Conservation (phyloP, 768 basidiomycete genomes). For the Boletus coccyginus region DNA sequence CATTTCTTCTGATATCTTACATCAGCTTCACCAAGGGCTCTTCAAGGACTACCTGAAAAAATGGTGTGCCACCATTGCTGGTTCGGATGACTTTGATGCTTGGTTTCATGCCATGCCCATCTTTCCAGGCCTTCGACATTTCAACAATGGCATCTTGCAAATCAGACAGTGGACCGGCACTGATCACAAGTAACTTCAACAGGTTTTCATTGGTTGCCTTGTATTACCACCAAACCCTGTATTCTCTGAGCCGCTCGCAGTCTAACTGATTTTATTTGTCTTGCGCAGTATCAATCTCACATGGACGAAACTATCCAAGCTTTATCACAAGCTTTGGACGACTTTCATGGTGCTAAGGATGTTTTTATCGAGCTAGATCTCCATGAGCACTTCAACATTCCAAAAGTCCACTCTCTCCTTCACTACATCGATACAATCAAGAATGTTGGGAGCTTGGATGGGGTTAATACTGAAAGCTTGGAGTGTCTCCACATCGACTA, state of each 20-base stretch:
- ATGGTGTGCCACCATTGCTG: neutral
- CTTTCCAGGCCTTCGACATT: neutral
- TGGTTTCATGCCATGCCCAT: neutral
- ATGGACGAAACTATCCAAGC: neutral
- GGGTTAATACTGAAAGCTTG: neutral
- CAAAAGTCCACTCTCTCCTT: neutral
- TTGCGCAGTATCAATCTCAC: neutral
- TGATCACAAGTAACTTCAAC: neutral
- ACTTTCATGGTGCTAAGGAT: neutral
- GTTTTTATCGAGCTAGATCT: neutral
- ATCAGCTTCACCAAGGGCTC: neutral
- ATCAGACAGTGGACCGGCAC: neutral
- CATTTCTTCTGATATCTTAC: neutral
- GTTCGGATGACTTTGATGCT: neutral
- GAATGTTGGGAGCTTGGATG: neutral
- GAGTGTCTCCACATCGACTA: neutral
- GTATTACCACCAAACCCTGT: neutral
- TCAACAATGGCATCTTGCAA: neutral
- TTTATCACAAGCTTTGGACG: neutral
- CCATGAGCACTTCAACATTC: neutral
- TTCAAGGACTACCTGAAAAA: constrained; percentile 3
- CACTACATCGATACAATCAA: neutral
- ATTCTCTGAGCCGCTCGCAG: neutral
- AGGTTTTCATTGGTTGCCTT: rapidly evolving
- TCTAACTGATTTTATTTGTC: neutral